Conservation (phyloP, 2,329 filamentous ascomycete genomes). For the Penicillium sp. region DNA sequence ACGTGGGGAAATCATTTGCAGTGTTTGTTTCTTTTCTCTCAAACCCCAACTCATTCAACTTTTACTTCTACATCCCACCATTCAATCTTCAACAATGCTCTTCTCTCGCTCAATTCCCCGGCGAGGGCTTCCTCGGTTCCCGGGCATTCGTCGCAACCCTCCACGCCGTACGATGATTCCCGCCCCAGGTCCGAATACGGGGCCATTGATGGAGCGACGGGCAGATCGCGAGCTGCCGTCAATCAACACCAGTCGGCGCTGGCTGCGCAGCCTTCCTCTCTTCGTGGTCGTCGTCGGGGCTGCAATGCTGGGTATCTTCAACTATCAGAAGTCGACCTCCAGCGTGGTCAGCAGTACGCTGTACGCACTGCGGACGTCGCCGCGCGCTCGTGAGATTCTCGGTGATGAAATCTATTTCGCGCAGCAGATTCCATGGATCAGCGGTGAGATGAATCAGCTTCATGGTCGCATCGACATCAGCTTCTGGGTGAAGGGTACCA, state of each 20-base stretch:
- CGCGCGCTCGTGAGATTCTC: constrained; percentile 66
- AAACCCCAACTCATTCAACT: constrained; percentile 4
- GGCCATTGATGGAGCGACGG: constrained; percentile 50
- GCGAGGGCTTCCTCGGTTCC: constrained; percentile 13
- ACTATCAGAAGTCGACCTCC: constrained; percentile 94
- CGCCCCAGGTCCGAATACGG: constrained; percentile 47
- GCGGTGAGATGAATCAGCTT: constrained; percentile 85
- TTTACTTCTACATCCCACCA: constrained; percentile 1
- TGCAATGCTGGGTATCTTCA: constrained; percentile 86
- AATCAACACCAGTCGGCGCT: constrained; percentile 50
- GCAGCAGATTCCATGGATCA: constrained; percentile 74
- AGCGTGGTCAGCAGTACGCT: constrained; percentile 81
- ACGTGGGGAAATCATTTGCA: constrained; percentile 20
- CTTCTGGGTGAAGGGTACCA: constrained; percentile 80
- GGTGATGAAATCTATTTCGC: constrained; percentile 84
- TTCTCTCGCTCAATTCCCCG: constrained; percentile 12
- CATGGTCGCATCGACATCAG: constrained; percentile 82
- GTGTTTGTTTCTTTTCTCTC: constrained; percentile 21
- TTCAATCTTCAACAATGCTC: constrained; percentile 9
- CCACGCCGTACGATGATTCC: constrained; percentile 46
- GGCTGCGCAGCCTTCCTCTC: constrained; percentile 70
- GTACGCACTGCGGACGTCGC: constrained; percentile 81
- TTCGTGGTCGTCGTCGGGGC: constrained; percentile 68
- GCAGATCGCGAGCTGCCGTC: constrained; percentile 50
- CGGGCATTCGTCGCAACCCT: constrained; percentile 9